These are phyloP conservation scores for Hypoxylon rickii DNA, from an alignment of 495 filamentous ascomycete species.

Conservation along the genomic window DNA sequence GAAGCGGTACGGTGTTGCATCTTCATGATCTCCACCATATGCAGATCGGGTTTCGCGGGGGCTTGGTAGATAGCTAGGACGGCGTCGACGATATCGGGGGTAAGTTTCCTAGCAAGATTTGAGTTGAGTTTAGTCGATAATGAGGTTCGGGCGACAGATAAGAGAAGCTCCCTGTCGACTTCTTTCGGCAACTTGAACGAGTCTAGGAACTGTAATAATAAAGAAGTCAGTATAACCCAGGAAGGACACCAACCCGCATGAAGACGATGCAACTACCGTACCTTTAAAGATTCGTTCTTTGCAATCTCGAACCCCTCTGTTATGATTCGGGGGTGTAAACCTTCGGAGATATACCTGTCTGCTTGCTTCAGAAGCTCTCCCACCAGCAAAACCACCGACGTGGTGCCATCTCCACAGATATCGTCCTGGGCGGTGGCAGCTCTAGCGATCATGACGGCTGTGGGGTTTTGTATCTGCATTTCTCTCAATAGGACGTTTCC, in stretches of 20 bases:
- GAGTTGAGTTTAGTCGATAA: conserved; percentile 92
- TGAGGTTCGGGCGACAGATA: conserved; percentile 92
- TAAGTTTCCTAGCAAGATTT: conserved; percentile 86
- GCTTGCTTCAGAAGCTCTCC: conserved; percentile 98
- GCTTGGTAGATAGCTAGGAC: conserved; percentile 91
- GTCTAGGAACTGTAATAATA: conserved; percentile 77
- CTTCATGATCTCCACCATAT: conserved; percentile 99
- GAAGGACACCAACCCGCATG: background rate
- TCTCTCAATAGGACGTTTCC: conserved; percentile 93
- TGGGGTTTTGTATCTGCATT: conserved; percentile 94
- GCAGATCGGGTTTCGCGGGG: conserved; percentile 90
- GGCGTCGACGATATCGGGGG: conserved; percentile 91
- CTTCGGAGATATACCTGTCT: conserved; percentile 90
- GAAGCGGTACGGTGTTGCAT: conserved; percentile 98
- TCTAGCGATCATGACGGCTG: conserved; percentile 97
- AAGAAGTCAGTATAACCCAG: conserved; percentile 19
- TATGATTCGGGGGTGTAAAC: conserved; percentile 92
- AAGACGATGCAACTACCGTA: conserved; percentile 34
- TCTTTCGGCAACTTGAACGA: conserved; percentile 84
- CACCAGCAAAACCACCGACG: conserved; percentile 91
- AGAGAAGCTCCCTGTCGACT: conserved; percentile 89
- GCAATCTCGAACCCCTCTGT: conserved; percentile 98
- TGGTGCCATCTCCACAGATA: conserved; percentile 97
- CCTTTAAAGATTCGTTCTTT: conserved; percentile 90
- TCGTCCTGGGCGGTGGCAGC: conserved; percentile 98